phyloP scores from a whole-genome alignment of 1,139 yeast genomes.

The Pichia sp. region DNA sequence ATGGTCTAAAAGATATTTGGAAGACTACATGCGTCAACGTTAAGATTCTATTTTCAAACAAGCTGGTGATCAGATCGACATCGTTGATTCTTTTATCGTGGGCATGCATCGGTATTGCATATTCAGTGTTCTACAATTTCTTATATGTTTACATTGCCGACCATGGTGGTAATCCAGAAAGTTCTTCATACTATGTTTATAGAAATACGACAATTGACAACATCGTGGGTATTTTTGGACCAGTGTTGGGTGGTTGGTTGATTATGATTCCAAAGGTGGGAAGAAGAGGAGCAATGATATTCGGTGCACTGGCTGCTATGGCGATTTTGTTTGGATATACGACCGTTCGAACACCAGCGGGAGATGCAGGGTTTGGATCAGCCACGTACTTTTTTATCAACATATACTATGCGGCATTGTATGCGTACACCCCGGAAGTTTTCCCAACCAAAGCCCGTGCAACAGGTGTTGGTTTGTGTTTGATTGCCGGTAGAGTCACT shows the following conservation, averaged over 20 bases:
- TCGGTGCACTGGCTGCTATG: conserved; percentile 47
- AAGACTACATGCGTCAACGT: conserved; percentile 25
- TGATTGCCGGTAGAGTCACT: conserved; percentile 37
- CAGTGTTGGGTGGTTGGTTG: conserved; percentile 42
- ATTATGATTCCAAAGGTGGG: conserved; percentile 41
- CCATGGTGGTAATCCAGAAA: conserved; percentile 37
- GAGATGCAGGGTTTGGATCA: conserved; percentile 44
- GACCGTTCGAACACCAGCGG: conserved; percentile 40
- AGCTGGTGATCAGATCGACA: conserved; percentile 33
- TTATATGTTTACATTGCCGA: conserved; percentile 39
- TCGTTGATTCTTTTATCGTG: conserved; percentile 36
- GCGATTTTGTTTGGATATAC: conserved; percentile 51
- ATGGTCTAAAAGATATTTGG: conserved; percentile 17
- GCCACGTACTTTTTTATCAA: conserved; percentile 42
- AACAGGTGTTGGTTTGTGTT: conserved; percentile 47
- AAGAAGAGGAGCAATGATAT: conserved; percentile 45
- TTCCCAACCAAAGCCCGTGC: conserved; percentile 48
- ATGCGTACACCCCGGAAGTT: conserved; percentile 54
- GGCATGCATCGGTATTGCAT: conserved; percentile 44
- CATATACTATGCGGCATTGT: conserved; percentile 46
- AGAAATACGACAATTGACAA: conserved; percentile 45
- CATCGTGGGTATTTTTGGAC: conserved; percentile 47
- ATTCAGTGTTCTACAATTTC: conserved; percentile 44
- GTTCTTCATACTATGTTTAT: conserved; percentile 34
- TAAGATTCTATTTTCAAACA: conserved; percentile 31